These are phyloP conservation scores for Singerocomus inundabilis DNA, from an alignment of 1,284 basidiomycete genomes.

Conservation along the genomic window DNA sequence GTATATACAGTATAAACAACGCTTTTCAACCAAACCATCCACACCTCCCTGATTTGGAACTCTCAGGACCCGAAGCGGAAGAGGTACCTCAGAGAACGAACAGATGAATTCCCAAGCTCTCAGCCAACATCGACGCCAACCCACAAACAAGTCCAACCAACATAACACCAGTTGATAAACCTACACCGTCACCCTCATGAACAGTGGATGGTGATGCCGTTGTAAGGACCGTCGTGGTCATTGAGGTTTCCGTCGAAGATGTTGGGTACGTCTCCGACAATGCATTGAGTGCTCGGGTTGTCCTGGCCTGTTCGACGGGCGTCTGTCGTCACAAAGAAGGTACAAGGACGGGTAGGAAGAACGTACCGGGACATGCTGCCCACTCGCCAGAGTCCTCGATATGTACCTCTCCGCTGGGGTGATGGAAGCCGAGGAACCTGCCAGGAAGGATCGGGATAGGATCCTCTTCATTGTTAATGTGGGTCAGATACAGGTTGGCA, in stretches of 20 bases:
- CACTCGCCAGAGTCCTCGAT: conserved; percentile 49
- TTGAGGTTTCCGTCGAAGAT: conserved; percentile 44
- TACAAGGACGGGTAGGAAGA: neutral
- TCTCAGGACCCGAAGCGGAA: no score
- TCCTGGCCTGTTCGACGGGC: conserved; percentile 46
- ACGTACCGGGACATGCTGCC: conserved; percentile 45
- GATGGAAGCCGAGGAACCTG: conserved; percentile 50
- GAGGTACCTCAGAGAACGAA: no score
- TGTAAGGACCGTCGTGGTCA: conserved; percentile 62
- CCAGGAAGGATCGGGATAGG: conserved; percentile 51
- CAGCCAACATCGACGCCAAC: no score
- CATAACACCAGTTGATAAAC: no score
- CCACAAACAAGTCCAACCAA: no score
- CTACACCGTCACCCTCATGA: no score
- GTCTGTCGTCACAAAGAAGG: neutral
- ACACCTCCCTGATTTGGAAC: no score
- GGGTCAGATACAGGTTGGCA: conserved; percentile 41
- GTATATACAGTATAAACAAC: no score
- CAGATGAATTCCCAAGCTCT: no score
- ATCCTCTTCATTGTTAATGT: conserved; percentile 54
- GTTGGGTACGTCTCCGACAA: conserved; percentile 53
- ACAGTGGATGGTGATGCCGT: conserved; percentile 45
- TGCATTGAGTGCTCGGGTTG: conserved; percentile 51
- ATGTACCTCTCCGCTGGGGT: conserved; percentile 59
- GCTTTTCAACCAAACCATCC: no score